Percentiles rank a stretch among this genome's conserved stretches.
phyloP scores from a whole-genome alignment of 306 rosid species.

The Prunus campanulata region DNA sequence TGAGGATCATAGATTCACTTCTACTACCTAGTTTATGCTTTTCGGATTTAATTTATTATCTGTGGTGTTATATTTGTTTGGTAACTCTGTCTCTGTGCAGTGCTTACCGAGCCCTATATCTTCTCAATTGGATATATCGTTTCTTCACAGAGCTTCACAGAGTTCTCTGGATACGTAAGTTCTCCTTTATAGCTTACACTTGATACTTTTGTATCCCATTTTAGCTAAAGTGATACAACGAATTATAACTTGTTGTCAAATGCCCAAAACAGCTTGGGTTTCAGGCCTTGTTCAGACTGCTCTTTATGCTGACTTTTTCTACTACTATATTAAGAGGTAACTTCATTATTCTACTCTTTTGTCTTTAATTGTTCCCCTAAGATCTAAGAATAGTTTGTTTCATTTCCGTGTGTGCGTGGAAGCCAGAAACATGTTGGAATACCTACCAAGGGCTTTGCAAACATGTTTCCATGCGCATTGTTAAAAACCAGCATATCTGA shows the following conservation, averaged over 20 bases:
- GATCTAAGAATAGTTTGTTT: background rate
- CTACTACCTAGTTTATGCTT: background rate
- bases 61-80: slow-evolving; percentile 5
- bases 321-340: slow-evolving; percentile 41
- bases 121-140: slow-evolving; percentile 39
- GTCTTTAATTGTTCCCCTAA: background rate
- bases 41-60: background rate
- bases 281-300: slow-evolving; percentile 47
- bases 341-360: background rate
- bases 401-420: background rate
- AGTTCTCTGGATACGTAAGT: slow-evolving; percentile 37
- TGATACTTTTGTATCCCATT: background rate
- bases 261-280: slow-evolving; percentile 35
- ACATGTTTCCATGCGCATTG: background rate
- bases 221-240: background rate
- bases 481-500: background rate
- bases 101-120: slow-evolving; percentile 30
- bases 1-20: background rate
- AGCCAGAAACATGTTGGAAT: background rate
- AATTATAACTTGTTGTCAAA: background rate
- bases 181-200: background rate
- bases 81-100: slow-evolving; percentile 9
- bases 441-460: background rate
- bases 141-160: slow-evolving; percentile 29
- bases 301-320: slow-evolving; percentile 43